Conservation (phyloP, 2,329 filamentous ascomycete genomes). For the Venturia carpophila region DNA sequence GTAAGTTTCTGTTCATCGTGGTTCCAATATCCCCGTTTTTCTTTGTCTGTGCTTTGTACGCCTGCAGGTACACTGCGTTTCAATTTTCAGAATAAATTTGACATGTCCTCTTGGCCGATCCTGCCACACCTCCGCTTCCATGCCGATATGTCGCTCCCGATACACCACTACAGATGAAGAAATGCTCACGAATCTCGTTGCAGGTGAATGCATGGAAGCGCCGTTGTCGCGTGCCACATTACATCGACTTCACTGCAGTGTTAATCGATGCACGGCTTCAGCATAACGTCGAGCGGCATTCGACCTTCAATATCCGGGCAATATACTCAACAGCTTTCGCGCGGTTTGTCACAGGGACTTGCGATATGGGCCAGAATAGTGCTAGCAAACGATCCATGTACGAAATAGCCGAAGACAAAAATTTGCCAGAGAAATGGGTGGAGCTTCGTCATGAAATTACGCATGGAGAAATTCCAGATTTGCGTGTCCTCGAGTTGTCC, state of each 20-base stretch:
- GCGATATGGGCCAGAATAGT: constrained; percentile 11
- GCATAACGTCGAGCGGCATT: constrained; percentile 9
- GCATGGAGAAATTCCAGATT: constrained; percentile 15
- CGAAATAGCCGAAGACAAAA: constrained; percentile 10
- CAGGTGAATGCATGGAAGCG: constrained; percentile 14
- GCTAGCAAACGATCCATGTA: constrained; percentile 14
- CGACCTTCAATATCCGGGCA: neutral
- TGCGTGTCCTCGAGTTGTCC: constrained; percentile 8
- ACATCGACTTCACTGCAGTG: constrained; percentile 10
- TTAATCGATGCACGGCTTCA: constrained; percentile 11
- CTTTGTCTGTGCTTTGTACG: neutral
- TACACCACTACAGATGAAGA: neutral
- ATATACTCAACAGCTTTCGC: constrained; percentile 10
- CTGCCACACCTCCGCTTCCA: neutral
- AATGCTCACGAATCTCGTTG: neutral
- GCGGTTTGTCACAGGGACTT: constrained; percentile 16
- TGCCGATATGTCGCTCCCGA: neutral
- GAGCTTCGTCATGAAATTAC: constrained; percentile 16
- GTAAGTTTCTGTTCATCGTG: constrained; percentile 3
- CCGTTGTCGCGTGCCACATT: constrained; percentile 12
- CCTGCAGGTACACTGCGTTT: neutral
- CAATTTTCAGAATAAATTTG: neutral
- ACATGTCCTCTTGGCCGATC: too few relatives aligned
- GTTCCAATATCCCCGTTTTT: neutral
- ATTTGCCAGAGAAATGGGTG: constrained; percentile 12